Evolutionary conservation across 176 grass and related monocot genomes (phyloP).

Genomic region (Oryza nivara): DNA sequence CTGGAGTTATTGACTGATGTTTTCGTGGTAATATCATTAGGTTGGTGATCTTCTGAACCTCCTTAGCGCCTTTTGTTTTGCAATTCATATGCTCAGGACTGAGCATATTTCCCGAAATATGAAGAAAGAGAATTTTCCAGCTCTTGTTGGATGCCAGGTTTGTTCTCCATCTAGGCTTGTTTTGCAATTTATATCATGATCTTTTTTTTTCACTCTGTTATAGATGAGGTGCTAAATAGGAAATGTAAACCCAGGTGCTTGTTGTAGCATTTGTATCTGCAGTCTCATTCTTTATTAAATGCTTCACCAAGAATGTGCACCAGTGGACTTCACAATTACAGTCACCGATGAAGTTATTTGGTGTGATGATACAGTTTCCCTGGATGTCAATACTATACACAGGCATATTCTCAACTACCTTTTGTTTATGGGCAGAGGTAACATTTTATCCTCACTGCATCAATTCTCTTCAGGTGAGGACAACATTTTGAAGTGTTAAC

Average conservation of each 20-base stretch:
- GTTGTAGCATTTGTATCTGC: constrained; percentile 51
- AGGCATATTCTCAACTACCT: constrained; percentile 51
- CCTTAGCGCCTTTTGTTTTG: constrained; percentile 53
- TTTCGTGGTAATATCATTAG: constrained; percentile 19
- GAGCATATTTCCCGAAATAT: constrained; percentile 54
- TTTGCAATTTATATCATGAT: background rate
- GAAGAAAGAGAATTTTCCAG: constrained; percentile 47
- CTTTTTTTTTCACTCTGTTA: background rate
- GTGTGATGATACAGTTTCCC: constrained; percentile 32
- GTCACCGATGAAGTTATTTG: constrained; percentile 31
- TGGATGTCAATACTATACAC: constrained; percentile 58
- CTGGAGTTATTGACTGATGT: background rate
- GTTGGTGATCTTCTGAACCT: constrained; percentile 59
- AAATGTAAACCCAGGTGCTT: constrained; percentile 45
- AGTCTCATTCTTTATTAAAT: constrained; percentile 42
- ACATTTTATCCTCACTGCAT: background rate
- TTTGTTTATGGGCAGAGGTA: constrained; percentile 63
- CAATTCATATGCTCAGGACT: constrained; percentile 61
- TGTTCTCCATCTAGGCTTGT: constrained; percentile 29
- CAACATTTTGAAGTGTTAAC: background rate
- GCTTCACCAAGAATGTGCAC: constrained; percentile 24
- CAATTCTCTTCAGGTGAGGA: background rate
- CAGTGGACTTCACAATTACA: constrained; percentile 38
- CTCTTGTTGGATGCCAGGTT: constrained; percentile 61
- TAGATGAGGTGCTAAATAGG: constrained; percentile 8